These are phyloP conservation scores for Marasmius oreades DNA, from an alignment of 1,284 basidiomycete genomes.

Conservation along the genomic window DNA sequence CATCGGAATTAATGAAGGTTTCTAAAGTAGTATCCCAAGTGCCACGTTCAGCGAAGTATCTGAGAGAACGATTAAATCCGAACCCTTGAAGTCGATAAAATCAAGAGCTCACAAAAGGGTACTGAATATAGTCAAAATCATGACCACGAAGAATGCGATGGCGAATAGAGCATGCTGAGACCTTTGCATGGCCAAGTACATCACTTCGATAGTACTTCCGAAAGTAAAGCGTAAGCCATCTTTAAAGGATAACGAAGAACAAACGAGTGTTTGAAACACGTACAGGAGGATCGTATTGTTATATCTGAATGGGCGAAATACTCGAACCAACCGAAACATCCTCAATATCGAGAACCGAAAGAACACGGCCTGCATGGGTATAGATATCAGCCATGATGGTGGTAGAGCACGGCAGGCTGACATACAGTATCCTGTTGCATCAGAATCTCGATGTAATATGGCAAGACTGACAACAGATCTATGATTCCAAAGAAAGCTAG, in stretches of 20 bases:
- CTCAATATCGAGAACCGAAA: constrained; percentile 86
- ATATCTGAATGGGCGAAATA: constrained; percentile 85
- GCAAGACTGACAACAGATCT: constrained; percentile 79
- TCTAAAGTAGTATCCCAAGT: constrained; percentile 80
- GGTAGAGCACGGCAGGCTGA: constrained; percentile 11
- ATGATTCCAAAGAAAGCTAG: constrained; percentile 85
- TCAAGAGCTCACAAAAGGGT: constrained; percentile 65
- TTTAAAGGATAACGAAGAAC: constrained; percentile 7
- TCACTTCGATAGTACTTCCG: constrained; percentile 83
- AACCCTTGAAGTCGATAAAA: background rate
- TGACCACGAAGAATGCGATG: constrained; percentile 84
- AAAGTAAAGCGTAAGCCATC: background rate
- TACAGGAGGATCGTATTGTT: constrained; percentile 78
- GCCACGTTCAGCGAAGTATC: constrained; percentile 86
- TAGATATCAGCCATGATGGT: constrained; percentile 7
- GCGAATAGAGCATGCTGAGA: constrained; percentile 86
- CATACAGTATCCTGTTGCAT: constrained; percentile 82
- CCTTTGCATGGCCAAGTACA: constrained; percentile 83
- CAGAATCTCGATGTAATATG: constrained; percentile 83
- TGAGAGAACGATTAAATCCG: constrained; percentile 23
- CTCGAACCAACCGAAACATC: constrained; percentile 80
- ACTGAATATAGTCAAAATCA: constrained; percentile 83
- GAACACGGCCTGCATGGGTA: constrained; percentile 56
- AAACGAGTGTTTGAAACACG: constrained; percentile 24
- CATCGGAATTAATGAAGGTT: constrained; percentile 80